These are phyloP conservation scores for Eucalyptus marginata DNA, from an alignment of 345 rosid species.

Conservation along the genomic window DNA sequence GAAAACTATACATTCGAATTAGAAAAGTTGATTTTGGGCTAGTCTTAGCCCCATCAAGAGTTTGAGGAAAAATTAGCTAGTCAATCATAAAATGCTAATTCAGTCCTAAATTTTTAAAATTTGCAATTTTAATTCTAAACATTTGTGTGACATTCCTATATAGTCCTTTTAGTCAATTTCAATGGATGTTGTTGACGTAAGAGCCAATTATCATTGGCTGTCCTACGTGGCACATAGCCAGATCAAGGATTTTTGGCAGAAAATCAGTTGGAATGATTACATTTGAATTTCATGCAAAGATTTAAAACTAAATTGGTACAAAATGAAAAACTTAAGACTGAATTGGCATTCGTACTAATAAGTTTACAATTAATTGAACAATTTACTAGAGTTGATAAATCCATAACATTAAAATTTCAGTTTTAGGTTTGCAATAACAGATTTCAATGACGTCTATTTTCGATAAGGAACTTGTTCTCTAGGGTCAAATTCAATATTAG, in stretches of 20 bases:
- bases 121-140: background rate
- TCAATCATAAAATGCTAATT: background rate
- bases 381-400: background rate
- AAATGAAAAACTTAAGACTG: background rate
- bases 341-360: background rate
- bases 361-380: background rate
- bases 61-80: background rate
- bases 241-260: rapidly evolving
- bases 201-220: rapidly evolving
- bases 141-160: background rate
- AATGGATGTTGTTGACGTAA: background rate
- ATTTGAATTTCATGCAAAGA: background rate
- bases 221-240: background rate
- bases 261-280: background rate
- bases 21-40: background rate
- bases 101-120: background rate
- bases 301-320: rapidly evolving
- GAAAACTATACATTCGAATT: background rate
- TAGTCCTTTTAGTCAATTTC: background rate
- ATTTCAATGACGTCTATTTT: background rate
- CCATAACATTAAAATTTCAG: background rate
- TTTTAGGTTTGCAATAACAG: background rate
- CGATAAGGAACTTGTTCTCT: background rate
- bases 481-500: background rate
- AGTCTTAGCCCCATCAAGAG: background rate